Base-by-base conservation (phyloP, 371 early-diverging fungal genomes). In the Ordospora pajunii region DNA sequence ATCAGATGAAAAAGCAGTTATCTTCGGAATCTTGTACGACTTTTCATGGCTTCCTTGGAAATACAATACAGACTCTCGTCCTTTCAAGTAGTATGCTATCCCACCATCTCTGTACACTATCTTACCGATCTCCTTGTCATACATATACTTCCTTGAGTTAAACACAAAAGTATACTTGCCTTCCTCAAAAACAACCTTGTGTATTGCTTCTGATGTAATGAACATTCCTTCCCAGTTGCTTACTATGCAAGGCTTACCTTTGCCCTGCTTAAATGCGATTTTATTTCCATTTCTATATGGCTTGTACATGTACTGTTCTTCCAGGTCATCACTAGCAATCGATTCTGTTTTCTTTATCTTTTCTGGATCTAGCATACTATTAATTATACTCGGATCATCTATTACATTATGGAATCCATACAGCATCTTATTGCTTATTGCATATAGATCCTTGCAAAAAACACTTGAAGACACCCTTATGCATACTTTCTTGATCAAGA, bases 171-270 rank as follows among this genome's bases (percentile, higher is more conserved):
- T 66, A 48, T 54, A 50, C 14, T 27, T 27, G 17, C 14, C 40
- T 10, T 51, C 66, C 40, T 72, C 71, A 14, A 67, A 49, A 5
- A 54, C 25, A 21, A 80, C 62, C 42, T 76, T 77, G 37, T 80
- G 78, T 11, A 77, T 70, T 17, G 45, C 37, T 14, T 49, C 51
- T 19, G 44, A 14, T 14, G 21, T 17, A 48, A 78, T 63, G 63
- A 78, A 78, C 21, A 78, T 67, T 40, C 70, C 49, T 7, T 64
- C 65, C 71, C 58, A 70, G 32, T 74, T 73, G n/a, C 44, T 32
- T n/a, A 49, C 45, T 27, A 63, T 53, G 22, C 73, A 53, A 14
- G 25, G 23, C 22, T n/a, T 67, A 27, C 58, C 66, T 17, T 58
- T 52, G 32, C 72, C 70, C 32, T 46, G 49, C 14, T 65, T 51